Evolutionary conservation across 768 basidiomycete genomes (phyloP), one percentile per base, ranked within the genome.

Genomic region (Boletus sensibilis): DNA sequence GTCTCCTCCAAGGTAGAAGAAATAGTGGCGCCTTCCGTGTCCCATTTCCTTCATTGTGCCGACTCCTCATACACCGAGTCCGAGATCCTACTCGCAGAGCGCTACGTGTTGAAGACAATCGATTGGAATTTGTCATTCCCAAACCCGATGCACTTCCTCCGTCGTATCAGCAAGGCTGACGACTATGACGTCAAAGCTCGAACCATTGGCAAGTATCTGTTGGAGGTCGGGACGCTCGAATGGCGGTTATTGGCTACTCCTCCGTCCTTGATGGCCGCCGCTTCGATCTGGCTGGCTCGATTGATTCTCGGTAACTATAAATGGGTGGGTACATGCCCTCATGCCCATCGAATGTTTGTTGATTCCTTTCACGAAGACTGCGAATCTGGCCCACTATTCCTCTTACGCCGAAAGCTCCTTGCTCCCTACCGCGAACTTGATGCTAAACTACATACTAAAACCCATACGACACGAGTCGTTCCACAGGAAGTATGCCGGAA

Each of bases 1-100:
- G 78, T 97, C 62, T 84, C 95, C 0, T 83, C 92, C 38, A 98
- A 98, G 72, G 92, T 88, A 59, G 95, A 98, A 72, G 95, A 97
- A 71, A 93, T 93, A 40, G 83, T 92, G 59, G 85, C 93, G 11
- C 95, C 95, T 0, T 87, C 89, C 23, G 87, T 93, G 25, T 75
- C 76, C 29, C 90, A 94, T 74, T 88, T 96, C 67, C 80, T 89
- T 20, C 80, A 81, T 68, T 86, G 92, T 64, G 83, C 90, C 37
- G 92, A 95, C 56, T 83, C 84, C 5, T 84, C 86, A 13, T 94
- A 87, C 72, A 80, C 79, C 14, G 82, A 86, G 61, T 80, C 85
- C 0, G 93, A 97, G 63, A 89, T 98, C 56, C 81, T 93, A 55
- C 86, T 88, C 49, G 94, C 95, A 2, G 94, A 98, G 73, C 79